Evolutionary conservation across 2,329 filamentous ascomycete genomes (phyloP).

Genomic region (Fusarium sp.): DNA sequence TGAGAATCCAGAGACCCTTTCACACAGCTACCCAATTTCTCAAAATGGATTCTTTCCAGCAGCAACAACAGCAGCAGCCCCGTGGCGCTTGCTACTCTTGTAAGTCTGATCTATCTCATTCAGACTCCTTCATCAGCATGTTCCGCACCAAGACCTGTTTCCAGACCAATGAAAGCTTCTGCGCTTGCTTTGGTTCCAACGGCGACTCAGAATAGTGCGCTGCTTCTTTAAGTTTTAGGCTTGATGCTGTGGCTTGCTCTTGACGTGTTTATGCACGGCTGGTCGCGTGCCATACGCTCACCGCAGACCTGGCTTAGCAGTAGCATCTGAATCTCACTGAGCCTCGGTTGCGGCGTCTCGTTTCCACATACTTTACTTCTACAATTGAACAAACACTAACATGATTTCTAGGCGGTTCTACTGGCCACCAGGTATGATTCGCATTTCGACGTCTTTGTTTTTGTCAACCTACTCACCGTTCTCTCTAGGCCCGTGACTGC

Average conservation of each 20-base stretch:
- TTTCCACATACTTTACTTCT: not conserved
- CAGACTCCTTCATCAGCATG: not conserved
- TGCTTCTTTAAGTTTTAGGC: not conserved
- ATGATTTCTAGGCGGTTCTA: constrained; percentile 68
- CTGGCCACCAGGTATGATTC: constrained; percentile 73
- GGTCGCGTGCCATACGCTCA: constrained; percentile 1
- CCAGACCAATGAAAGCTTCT: not conserved
- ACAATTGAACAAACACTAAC: constrained; percentile 27
- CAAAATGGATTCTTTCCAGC: constrained; percentile 52
- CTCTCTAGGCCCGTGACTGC: constrained; percentile 77
- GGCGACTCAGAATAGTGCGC: not conserved
- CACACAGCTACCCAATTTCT: constrained; percentile 15
- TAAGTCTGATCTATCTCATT: constrained; percentile 45
- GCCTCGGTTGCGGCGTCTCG: not conserved
- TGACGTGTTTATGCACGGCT: not conserved
- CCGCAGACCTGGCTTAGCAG: constrained; percentile 1
- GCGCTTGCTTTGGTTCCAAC: not conserved
- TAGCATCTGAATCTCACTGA: not conserved
- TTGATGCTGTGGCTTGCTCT: not conserved
- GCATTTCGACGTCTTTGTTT: not conserved
- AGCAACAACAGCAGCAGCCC: constrained; percentile 34
- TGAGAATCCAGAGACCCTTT: constrained; percentile 18
- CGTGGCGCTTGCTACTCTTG: constrained; percentile 62
- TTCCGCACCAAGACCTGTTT: not conserved
- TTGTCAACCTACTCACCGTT: constrained; percentile 14